Conservation (phyloP, 2,329 filamentous ascomycete genomes). For the Aureobasidium mangrovei region DNA sequence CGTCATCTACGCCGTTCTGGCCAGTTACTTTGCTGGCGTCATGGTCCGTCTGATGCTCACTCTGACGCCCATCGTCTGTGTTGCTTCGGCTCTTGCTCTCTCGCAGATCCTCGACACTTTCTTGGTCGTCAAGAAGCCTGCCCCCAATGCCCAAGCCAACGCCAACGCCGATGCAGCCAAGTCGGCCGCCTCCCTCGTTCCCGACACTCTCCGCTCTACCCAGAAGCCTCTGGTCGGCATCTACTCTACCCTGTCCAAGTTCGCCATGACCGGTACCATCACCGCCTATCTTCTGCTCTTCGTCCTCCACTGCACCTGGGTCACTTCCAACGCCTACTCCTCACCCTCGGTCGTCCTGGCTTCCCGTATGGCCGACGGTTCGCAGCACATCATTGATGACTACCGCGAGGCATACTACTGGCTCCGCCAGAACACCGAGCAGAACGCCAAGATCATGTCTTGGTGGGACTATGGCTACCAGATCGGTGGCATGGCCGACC, state of each 20-base stretch:
- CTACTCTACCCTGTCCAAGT: conserved; percentile 71
- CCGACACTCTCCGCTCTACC: conserved; percentile 58
- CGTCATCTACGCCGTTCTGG: conserved; percentile 91
- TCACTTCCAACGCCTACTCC: conserved; percentile 97
- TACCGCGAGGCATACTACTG: conserved; percentile 99
- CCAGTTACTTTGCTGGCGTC: conserved; percentile 96
- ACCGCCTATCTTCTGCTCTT: conserved; percentile 82
- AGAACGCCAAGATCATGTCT: conserved; percentile 97
- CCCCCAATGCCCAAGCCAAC: conserved; percentile 36
- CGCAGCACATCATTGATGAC: conserved; percentile 97
- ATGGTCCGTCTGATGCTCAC: conserved; percentile 99
- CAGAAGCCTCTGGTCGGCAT: conserved; percentile 71
- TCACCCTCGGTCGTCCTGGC: conserved; percentile 95
- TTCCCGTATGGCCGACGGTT: conserved; percentile 84
- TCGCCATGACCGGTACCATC: conserved; percentile 62
- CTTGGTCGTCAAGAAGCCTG: conserved; percentile 57
- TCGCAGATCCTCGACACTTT: conserved; percentile 87
- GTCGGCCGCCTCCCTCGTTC: conserved; percentile 45
- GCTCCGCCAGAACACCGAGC: conserved; percentile 91
- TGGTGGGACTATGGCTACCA: conserved; percentile 99
- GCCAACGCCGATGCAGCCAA: conserved; percentile 39
- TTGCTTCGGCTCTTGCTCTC: conserved; percentile 79
- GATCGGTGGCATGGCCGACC: conserved; percentile 98
- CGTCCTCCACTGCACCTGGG: conserved; percentile 97
- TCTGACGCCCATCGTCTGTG: conserved; percentile 89